Evolutionary conservation across 106 monocot species (phyloP), one percentile per base, ranked within the genome.

Genomic region (Ottelia alismoides): DNA sequence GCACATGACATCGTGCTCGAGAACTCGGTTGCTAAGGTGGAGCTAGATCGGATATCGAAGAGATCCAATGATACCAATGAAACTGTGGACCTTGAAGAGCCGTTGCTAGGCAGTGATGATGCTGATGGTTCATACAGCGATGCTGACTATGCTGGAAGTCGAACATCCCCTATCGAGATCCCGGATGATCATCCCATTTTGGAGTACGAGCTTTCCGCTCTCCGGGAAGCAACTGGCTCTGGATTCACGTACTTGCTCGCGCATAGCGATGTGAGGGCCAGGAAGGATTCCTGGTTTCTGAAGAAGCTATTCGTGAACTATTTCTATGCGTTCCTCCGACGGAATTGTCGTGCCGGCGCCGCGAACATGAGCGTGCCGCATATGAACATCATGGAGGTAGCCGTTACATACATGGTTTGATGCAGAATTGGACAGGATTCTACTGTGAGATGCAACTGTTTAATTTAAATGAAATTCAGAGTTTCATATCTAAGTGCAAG

Each of bases 401-500:
- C 79, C 1, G 77, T 89, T 76, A 89, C 89, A 0, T 89, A 89
- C 58, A 83, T 89, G 80, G 89, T 89, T 27, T 88, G 69, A 78
- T 7, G 5, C 21, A 2, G 31, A 24, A 22, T 40, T 3, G 11
- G 53, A n/a, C n/a, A n/a, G n/a, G n/a, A n/a, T n/a, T n/a, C n/a
- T n/a, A n/a, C n/a, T n/a, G n/a, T n/a, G n/a, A n/a, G n/a, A n/a
- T n/a, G n/a, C n/a, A n/a, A n/a, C n/a, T n/a, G n/a, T n/a, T n/a
- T n/a, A n/a, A n/a, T n/a, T n/a, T n/a, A n/a, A n/a, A n/a, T n/a
- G n/a, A n/a, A n/a, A n/a, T n/a, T n/a, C n/a, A n/a, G n/a, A n/a
- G n/a, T n/a, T n/a, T n/a, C n/a, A n/a, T n/a, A n/a, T n/a, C n/a
- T n/a, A n/a, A n/a, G n/a, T n/a, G n/a, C n/a, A n/a, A n/a, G n/a